Evolutionary conservation across 345 rosid genomes (phyloP), one percentile per base, ranked within the genome.

Genomic region (Rhodomyrtus tomentosa): DNA sequence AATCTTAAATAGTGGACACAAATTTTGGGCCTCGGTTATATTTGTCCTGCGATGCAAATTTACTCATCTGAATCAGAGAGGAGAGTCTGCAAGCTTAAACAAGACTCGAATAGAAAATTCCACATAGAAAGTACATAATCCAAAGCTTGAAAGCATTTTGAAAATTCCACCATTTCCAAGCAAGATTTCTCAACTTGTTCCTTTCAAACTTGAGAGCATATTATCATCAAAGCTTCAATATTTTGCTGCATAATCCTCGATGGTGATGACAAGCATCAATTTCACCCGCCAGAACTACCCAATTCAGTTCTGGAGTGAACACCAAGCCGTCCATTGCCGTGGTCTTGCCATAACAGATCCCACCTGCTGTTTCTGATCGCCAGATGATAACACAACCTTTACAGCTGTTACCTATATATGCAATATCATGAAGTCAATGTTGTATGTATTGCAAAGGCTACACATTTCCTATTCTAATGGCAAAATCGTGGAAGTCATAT

Each of bases 341-440:
- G 98, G 98, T 90, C 89, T 97, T 90, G 93, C 84, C 96, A 93
- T 94, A 83, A 90, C 91, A 7, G 95, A 91, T 82, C 94, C 98
- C 82, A 86, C 90, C 84, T 91, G 94, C 59, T 92, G 89, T 86
- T 88, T 94, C 88, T 93, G 96, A 84, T 88, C 84, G 62, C 92
- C 91, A 22, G 91, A 89, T 74, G 96, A 94, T 72, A 93, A 88
- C 40, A 98, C 91, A 87, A 93, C 95, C 92, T 90, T 94, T 48
- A 96, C 95, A 40, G 98, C 98, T 24, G 98, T 93, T 84, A 93
- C 99, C 98, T 95, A 86, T 81, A 87, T 81, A 86, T 85, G 62
- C 76, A 89, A 79, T 85, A 68, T 76, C n/a, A 82, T 76, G 55
- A 50, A 24, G 83, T 83, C 88, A 84, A 25, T 2, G 29, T 48